Base-by-base conservation (phyloP, 2,329 filamentous ascomycete species). In the Chaetomium sp. region DNA sequence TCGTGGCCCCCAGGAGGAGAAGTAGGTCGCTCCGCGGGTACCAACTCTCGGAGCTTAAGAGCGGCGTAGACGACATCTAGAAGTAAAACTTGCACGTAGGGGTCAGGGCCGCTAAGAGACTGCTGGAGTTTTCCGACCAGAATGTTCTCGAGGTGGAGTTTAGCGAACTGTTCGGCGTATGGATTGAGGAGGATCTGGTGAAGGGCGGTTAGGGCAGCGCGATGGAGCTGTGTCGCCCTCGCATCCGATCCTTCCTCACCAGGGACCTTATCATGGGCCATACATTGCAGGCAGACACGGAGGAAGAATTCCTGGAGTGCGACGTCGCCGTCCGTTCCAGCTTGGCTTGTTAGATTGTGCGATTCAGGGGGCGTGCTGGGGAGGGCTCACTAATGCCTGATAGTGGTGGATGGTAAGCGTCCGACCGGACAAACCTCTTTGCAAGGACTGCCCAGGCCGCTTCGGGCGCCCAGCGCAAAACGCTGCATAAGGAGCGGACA, bases 51-150 rank as follows among this genome's bases (percentile, higher is more conserved):
- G 50, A 95, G 82, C 72, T 88, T 92, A 10, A 97, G 81, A 3
- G 90, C 83, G 55, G 88, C 87, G 71, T 90, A 86, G 3, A 93
- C 84, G n/a, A 91, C 87, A 71, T 93, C 90, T 27, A 97, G 83
- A 10, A 97, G 78, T 0, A 92, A 82, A 16, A 90, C 87, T 72
- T 96, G 93, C 1, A 94, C 84, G 60, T 88, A 88, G 33, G 88
- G 84, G 70, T 92, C 90, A 1, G 85, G 78, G 6, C 83, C 81
- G 45, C 82, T 76, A 23, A 92, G 79, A 19, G 88, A 84, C 71
- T 83, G 82, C 31, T 81, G 79, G 6, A 96, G 82, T 68, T 87
- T 85, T 35, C 89, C 86, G 65, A 95, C 89, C 31, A 97, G 80
- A 42, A 85, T 76, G 23, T 86, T 80, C 72, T 96, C 92, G 10